Base-by-base conservation (phyloP, 345 rosid genomes). In the Populus deltoides region DNA sequence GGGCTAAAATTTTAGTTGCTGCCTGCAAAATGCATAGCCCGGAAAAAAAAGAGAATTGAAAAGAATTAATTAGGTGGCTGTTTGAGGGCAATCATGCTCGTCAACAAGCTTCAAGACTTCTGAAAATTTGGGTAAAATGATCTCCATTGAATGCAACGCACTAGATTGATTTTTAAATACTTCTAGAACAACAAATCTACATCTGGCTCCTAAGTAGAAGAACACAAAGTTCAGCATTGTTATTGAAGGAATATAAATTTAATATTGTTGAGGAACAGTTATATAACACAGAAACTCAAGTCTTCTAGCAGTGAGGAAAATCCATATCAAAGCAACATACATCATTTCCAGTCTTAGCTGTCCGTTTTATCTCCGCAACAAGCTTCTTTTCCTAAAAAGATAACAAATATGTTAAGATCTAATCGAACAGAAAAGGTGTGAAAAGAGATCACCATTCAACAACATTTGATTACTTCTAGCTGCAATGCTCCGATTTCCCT, bases 301-400 rank as follows among this genome's bases (percentile, higher is more conserved):
- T 74, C 66, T 77, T 35, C 71, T 35, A 41, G 65, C 61, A 29
- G 41, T 16, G 49, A 38, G 36, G 51, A 61, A 13, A 67, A 22
- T 66, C 38, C 71, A 61, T 20, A 62, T 74, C 16, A 27, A 62
- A 78, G 18, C 47, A 43, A 51, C 66, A 59, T 6, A 24, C 99
- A 92, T 95, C 99, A 83, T 95, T 95, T 51, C 98, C 99, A 5
- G 91, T 87, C 89, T 93, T 92, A 62, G 99, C 98, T 16, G 93
- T 93, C 85, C 86, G 91, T 87, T 95, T 95, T 1, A 95, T 95
- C 88, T 95, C 98, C 11, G 92, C 92, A 76, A 95, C 92, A 31
- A 95, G 97, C 87, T 89, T 93, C 84, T 95, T 95, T 87, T 95
- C 98, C 99, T 95, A 88, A 66, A 31, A 67, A 78, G 41, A 78